These are phyloP conservation scores for Boletus sp. DNA, from an alignment of 768 basidiomycete species.

Conservation along the genomic window DNA sequence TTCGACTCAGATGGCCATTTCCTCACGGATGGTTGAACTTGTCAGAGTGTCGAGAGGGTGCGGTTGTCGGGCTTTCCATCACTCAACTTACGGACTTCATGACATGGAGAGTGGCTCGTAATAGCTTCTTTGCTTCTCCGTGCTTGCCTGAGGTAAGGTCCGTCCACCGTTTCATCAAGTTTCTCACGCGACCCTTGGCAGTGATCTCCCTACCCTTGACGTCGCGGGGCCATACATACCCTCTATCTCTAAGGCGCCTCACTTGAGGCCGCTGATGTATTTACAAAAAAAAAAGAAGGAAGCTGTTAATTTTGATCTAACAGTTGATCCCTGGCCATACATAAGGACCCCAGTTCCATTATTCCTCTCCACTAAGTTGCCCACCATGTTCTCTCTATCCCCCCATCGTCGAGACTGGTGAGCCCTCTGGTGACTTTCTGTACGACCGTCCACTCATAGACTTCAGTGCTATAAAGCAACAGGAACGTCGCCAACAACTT, in stretches of 20 bases:
- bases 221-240: neutral
- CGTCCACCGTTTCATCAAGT: neutral
- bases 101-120: neutral
- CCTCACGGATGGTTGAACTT: too few relatives aligned
- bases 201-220: neutral
- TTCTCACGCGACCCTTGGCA: conserved; percentile 9
- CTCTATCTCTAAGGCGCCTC: neutral
- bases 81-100: neutral
- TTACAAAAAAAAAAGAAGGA: neutral
- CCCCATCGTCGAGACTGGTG: conserved; percentile 31
- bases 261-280: neutral
- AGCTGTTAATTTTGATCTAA: neutral
- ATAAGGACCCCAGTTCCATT: conserved; percentile 1
- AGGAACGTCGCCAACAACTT: conserved; percentile 30
- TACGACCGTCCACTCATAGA: neutral
- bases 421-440: conserved; percentile 2
- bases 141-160: neutral
- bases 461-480: conserved; percentile 35
- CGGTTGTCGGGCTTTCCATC: too few relatives aligned
- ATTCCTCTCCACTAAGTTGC: too few relatives aligned
- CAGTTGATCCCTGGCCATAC: neutral
- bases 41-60: too few relatives aligned
- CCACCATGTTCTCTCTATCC: conserved; percentile 27
- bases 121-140: neutral
- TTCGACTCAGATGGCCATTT: too few relatives aligned